These are phyloP conservation scores for Dendrobium huoshanense DNA, from an alignment of 106 monocot genomes.

Conservation along the genomic window DNA sequence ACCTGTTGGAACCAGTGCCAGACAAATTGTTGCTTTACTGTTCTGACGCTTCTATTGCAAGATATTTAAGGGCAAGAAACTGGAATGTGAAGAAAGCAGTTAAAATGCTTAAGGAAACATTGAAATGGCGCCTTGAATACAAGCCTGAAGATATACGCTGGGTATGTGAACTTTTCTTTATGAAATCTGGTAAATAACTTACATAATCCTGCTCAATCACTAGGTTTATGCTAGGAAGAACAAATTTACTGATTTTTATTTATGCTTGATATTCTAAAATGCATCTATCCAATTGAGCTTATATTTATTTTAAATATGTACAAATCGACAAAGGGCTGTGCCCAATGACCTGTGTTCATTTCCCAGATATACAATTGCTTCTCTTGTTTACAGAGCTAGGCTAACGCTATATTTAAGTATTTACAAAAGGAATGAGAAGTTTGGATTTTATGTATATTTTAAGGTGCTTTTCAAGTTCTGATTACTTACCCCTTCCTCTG, in stretches of 20 bases:
- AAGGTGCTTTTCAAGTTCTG: too few species aligned
- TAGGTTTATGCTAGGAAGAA: neutral
- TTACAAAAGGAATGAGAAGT: neutral
- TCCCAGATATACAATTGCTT: neutral
- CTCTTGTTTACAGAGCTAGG: neutral
- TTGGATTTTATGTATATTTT: too few species aligned
- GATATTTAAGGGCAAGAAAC: conserved; percentile 69
- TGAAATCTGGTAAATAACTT: neutral
- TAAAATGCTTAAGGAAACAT: conserved; percentile 79
- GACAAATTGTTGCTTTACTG: conserved; percentile 54
- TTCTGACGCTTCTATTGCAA: conserved; percentile 72
- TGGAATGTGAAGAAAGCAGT: conserved; percentile 87
- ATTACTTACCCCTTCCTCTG: too few species aligned
- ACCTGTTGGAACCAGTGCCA: conserved; percentile 47
- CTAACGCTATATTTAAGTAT: neutral
- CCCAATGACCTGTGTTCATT: neutral
- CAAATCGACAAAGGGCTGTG: neutral
- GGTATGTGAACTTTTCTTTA: conserved; percentile 34
- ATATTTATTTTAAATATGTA: neutral
- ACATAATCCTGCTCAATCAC: neutral
- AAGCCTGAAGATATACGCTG: conserved; percentile 91
- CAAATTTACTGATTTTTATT: too few species aligned
- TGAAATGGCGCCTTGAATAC: conserved; percentile 79
- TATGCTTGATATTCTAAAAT: too few species aligned
- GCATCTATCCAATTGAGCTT: too few species aligned